Base-by-base conservation (phyloP, 768 basidiomycete species). In the Agaricus subrufescens region DNA sequence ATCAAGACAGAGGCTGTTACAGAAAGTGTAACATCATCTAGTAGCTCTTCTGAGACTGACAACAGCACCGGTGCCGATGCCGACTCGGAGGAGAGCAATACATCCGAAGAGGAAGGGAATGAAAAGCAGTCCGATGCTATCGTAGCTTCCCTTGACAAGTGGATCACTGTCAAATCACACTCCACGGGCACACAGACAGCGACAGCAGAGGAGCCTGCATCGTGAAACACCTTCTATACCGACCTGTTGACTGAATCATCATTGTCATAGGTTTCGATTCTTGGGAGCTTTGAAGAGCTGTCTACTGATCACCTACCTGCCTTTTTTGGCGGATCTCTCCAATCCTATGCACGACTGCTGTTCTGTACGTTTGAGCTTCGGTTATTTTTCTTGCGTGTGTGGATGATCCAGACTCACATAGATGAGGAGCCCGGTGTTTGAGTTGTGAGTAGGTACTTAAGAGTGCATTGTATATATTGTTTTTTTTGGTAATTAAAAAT, bases 61-160 rank as follows among this genome's bases (percentile, higher is more conserved):
- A 76, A 68, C 56, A 82, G 73, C 65, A 84, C 77, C 15, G 82
- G 81, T 12, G 78, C 78, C 51, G 89, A 89, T 57, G 87, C 85
- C 7, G 89, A 91, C 63, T 82, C 82, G 25, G 89, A 91, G 68
- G 86, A 85, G 65, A 88, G 86, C 64, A 72, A 86, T 60, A 85
- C 87, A 3, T 88, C 87, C 34, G 89, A 90, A 62, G 87, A 88
- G 52, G 88, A 89, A 64, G 65, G 67, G 23, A 79, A 84, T 40
- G 80, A 80, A 63, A 67, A 65, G 44, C 67, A 63, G 53, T 67
- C 65, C 54, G 63, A 59, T 23, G 67, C 66, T 45, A 70, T 65
- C 30, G 70, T 75, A 40, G 68, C 61, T 46, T 68, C 70, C 62
- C 81, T 79, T 66, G 88, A 91, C 65, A 89, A 87, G 66, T 91